Evolutionary conservation across 352 stramenopile genomes (phyloP).

Genomic region (Globisporangium parvum): DNA sequence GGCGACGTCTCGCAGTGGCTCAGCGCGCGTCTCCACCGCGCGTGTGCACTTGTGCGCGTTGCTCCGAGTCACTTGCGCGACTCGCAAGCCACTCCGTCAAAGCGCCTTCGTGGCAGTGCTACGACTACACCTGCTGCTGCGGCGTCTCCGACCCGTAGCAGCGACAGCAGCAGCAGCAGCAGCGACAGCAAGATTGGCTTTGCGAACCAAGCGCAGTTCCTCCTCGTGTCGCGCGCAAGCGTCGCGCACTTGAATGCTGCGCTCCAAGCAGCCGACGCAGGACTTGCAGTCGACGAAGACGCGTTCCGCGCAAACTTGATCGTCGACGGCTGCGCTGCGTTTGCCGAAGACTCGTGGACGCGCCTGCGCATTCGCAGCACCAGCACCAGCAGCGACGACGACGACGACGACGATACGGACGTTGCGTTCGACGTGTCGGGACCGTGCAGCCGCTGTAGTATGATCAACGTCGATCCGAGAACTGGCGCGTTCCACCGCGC

Average conservation of each 20-base stretch:
- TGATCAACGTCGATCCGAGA: conserved; percentile 79
- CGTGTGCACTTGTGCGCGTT: conserved; percentile 70
- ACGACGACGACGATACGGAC: conserved; percentile 9
- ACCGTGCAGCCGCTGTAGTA: conserved; percentile 68
- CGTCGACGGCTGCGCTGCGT: conserved; percentile 53
- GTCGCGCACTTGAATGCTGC: conserved; percentile 44
- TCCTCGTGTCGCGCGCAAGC: conserved; percentile 55
- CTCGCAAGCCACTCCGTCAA: conserved; percentile 15
- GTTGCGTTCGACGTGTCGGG: conserved; percentile 49
- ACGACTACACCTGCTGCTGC: not conserved
- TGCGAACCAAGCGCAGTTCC: conserved; percentile 65
- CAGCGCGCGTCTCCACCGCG: conserved; percentile 44
- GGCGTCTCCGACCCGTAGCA: conserved; percentile 3
- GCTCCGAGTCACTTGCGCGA: conserved; percentile 32
- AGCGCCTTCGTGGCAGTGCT: not conserved
- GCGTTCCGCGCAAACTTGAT: conserved; percentile 73
- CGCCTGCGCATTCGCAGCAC: conserved; percentile 25
- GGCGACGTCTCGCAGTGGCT: conserved; percentile 57
- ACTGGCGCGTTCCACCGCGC: conserved; percentile 47
- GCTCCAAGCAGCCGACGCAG: conserved; percentile 20
- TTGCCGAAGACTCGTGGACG: conserved; percentile 74
- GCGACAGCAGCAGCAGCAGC: not conserved
- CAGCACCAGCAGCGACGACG: not conserved
- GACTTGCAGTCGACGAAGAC: conserved; percentile 44
- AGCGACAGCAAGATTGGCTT: conserved; percentile 48